A percentile compares a stretch with the other conserved stretches of the same genome.
Evolutionary conservation across 441 rosid genomes (phyloP).

Genomic region (Isatis lusitanica): DNA sequence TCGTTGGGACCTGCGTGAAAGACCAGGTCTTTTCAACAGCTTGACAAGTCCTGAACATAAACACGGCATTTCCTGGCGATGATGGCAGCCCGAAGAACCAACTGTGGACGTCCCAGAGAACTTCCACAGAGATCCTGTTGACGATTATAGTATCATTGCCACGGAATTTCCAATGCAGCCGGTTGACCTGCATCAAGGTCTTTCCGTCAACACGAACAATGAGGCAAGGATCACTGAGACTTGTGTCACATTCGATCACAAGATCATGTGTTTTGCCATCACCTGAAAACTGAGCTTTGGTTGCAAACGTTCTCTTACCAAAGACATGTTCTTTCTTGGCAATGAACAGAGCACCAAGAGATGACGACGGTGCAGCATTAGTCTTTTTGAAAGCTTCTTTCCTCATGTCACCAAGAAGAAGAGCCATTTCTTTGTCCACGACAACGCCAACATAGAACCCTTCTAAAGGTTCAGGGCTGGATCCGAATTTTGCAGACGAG

Average conservation of each 20-base stretch:
- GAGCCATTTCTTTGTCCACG: slow-evolving; percentile 61
- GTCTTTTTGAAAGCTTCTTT: slow-evolving; percentile 79
- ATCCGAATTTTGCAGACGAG: slow-evolving; percentile 71
- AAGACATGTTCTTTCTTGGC: slow-evolving; percentile 65
- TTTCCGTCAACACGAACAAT: slow-evolving; percentile 68
- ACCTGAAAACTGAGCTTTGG: slow-evolving; percentile 57
- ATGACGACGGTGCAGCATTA: slow-evolving; percentile 34
- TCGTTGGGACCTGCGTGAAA: slow-evolving; percentile 48
- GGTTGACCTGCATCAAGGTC: slow-evolving; percentile 69
- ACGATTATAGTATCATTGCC: slow-evolving; percentile 77
- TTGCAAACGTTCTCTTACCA: slow-evolving; percentile 56
- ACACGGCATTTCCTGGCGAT: slow-evolving; percentile 67
- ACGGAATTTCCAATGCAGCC: slow-evolving; percentile 79
- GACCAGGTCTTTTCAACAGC: slow-evolving; percentile 65
- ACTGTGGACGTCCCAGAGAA: slow-evolving; percentile 83
- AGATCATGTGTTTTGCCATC: slow-evolving; percentile 62
- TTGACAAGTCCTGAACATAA: slow-evolving; percentile 79
- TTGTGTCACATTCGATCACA: slow-evolving; percentile 64
- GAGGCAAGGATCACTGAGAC: slow-evolving; percentile 56
- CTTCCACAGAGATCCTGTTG: slow-evolving; percentile 67
- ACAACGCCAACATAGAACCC: slow-evolving; percentile 75
- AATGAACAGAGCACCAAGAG: slow-evolving; percentile 45
- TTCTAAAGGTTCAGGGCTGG: slow-evolving; percentile 78
- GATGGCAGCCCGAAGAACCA: slow-evolving; percentile 73
- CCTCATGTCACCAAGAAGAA: slow-evolving; percentile 82